Evolutionary conservation across 352 stramenopile genomes (phyloP).

Genomic region (Globisporangium echinulatum): DNA sequence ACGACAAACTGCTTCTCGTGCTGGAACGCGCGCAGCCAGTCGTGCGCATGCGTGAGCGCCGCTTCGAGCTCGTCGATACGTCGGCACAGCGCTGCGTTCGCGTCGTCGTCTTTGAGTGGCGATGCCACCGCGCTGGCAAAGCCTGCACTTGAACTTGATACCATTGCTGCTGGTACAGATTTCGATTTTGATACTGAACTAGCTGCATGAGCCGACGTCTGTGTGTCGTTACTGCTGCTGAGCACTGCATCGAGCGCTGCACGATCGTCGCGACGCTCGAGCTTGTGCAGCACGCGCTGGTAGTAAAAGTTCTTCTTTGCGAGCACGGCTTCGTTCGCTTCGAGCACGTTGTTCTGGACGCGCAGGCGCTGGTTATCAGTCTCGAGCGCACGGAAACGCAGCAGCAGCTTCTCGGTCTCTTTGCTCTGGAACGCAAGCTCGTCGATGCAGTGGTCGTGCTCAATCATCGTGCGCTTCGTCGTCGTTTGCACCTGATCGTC

Average conservation of each 20-base stretch:
- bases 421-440: slow-evolving; percentile 67
- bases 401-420: slow-evolving; percentile 67
- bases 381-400: slow-evolving; percentile 33
- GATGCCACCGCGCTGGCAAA: background rate
- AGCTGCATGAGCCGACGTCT: too few species aligned
- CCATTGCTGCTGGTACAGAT: background rate
- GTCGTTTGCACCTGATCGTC: slow-evolving; percentile 63
- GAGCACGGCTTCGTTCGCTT: slow-evolving; percentile 46
- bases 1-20: slow-evolving; percentile 50
- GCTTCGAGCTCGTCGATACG: slow-evolving; percentile 22
- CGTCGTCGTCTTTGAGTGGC: background rate
- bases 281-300: slow-evolving; percentile 51
- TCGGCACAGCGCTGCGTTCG: slow-evolving; percentile 8
- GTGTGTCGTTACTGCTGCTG: background rate
- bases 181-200: too few species aligned
- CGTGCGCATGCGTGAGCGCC: slow-evolving; percentile 24
- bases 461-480: slow-evolving; percentile 74
- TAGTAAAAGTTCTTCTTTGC: slow-evolving; percentile 70
- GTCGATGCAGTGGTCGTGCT: slow-evolving; percentile 73
- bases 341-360: slow-evolving; percentile 39
- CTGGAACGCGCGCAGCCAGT: slow-evolving; percentile 49
- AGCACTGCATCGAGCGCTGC: slow-evolving; percentile 3
- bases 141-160: background rate
- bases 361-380: slow-evolving; percentile 35
- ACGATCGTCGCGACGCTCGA: slow-evolving; percentile 29